Conservation (phyloP, 495 filamentous ascomycete species). For the Hyphodiscus hymeniophilus region DNA sequence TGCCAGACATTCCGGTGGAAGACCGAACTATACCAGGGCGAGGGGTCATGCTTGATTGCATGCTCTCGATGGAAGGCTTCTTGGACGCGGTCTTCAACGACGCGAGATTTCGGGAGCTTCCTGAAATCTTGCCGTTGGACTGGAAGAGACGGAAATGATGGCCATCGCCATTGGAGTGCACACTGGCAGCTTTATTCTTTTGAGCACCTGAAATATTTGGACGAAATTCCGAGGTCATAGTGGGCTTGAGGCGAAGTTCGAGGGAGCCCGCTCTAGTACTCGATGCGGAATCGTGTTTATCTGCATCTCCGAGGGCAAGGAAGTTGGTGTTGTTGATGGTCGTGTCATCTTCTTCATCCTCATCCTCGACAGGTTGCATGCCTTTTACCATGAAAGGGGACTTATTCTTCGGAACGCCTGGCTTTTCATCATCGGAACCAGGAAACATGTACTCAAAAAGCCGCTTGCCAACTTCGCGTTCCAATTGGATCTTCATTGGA, state of each 20-base stretch:
- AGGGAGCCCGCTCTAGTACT: slow-evolving; percentile 57
- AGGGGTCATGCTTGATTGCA: slow-evolving; percentile 38
- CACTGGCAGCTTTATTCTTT: slow-evolving; percentile 42
- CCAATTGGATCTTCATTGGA: slow-evolving; percentile 88
- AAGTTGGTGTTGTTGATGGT: neutral
- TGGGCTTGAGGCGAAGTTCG: slow-evolving; percentile 71
- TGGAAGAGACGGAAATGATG: slow-evolving; percentile 49
- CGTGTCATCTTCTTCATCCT: slow-evolving; percentile 46
- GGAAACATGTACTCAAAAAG: slow-evolving; percentile 99
- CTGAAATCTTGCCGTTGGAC: slow-evolving; percentile 17
- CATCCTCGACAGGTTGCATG: slow-evolving; percentile 36
- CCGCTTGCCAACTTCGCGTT: slow-evolving; percentile 85
- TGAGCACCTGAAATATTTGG: slow-evolving; percentile 26
- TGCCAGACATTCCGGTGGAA: slow-evolving; percentile 43
- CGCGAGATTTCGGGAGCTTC: slow-evolving; percentile 19
- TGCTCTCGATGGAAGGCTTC: slow-evolving; percentile 61
- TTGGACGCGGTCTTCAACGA: slow-evolving; percentile 38
- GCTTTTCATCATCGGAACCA: slow-evolving; percentile 49
- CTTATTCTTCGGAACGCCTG: slow-evolving; percentile 41
- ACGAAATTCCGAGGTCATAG: slow-evolving; percentile 54
- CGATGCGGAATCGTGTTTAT: slow-evolving; percentile 8
- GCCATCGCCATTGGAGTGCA: slow-evolving; percentile 33
- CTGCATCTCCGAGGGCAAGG: neutral
- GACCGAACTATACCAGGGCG: slow-evolving; percentile 37
- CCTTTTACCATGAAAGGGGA: slow-evolving; percentile 82